Evolutionary conservation across 345 rosid genomes (phyloP).

Genomic region (Erucastrum elatum): DNA sequence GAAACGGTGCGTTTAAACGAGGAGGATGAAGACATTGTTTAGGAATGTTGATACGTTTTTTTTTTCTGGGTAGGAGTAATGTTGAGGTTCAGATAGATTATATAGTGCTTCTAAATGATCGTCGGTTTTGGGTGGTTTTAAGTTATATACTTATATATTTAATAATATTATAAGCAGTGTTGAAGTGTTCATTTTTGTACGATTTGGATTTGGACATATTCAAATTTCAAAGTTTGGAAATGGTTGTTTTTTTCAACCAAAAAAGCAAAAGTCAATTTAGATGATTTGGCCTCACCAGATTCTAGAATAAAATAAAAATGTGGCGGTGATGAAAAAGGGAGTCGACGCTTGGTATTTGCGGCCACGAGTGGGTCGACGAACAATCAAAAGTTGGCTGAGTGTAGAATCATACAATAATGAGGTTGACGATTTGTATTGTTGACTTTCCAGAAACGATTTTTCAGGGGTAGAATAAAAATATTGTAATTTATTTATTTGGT

Average conservation of each 20-base stretch:
- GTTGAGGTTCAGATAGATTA: slow-evolving; percentile 2
- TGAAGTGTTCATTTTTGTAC: slow-evolving; percentile 31
- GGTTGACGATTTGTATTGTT: not conserved
- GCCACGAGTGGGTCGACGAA: not conserved
- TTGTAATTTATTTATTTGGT: not conserved
- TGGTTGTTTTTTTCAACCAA: not conserved
- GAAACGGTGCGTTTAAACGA: slow-evolving; percentile 6
- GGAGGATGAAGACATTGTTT: slow-evolving; percentile 36
- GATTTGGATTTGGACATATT: slow-evolving; percentile 2
- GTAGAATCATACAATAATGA: not conserved
- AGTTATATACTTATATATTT: slow-evolving; percentile 6
- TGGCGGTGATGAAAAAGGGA: not conserved
- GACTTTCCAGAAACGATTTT: not conserved
- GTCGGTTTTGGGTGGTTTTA: not conserved
- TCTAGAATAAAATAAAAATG: not conserved
- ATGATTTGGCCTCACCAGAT: not conserved
- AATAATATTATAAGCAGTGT: slow-evolving; percentile 4
- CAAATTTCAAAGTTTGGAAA: slow-evolving; percentile 9
- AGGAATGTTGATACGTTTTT: not conserved
- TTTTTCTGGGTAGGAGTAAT: not conserved
- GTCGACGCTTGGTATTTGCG: not conserved
- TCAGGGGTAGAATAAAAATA: not conserved
- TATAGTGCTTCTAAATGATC: slow-evolving; percentile 4
- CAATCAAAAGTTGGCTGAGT: slow-evolving; percentile 26
- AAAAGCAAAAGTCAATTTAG: not conserved